phyloP scores from a whole-genome alignment of 2,329 filamentous ascomycete genomes.

The Plectosphaerella cucumerina region DNA sequence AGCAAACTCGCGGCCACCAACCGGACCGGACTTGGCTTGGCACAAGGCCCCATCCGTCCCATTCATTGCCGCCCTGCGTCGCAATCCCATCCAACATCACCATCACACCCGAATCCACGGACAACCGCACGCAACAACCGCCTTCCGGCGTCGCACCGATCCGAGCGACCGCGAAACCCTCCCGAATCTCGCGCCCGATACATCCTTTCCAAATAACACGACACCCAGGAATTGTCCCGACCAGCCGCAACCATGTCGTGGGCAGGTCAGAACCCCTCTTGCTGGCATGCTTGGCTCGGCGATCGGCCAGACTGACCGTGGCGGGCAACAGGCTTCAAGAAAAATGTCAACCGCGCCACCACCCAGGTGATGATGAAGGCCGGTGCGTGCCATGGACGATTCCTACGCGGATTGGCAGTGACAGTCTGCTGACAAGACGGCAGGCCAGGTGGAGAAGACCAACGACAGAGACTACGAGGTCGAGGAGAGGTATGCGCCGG shows the following conservation, averaged over 20 bases:
- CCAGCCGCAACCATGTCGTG: constrained; percentile 55
- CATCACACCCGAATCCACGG: neutral
- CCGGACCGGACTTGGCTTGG: neutral
- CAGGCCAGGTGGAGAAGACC: constrained; percentile 94
- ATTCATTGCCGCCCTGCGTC: neutral
- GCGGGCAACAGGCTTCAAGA: constrained; percentile 51
- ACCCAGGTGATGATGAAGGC: constrained; percentile 99
- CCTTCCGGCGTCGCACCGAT: neutral
- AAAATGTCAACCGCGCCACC: constrained; percentile 97
- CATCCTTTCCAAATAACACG: neutral
- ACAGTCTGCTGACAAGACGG: constrained; percentile 4
- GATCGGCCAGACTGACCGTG: neutral
- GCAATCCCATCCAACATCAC: neutral
- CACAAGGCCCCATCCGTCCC: neutral
- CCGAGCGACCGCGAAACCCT: neutral
- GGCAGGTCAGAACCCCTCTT: constrained; percentile 50
- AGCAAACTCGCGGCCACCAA: neutral
- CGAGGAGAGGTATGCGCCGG: constrained; percentile 67
- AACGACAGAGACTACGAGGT: constrained; percentile 99
- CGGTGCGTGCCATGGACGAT: constrained; percentile 42
- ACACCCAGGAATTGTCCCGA: neutral
- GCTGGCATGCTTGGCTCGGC: neutral
- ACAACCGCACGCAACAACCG: neutral
- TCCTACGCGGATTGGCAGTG: neutral
- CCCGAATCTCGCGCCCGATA: neutral